Evolutionary conservation across 2,329 filamentous ascomycete species (phyloP).

Genomic region (Scedosporium aurantiacum): DNA sequence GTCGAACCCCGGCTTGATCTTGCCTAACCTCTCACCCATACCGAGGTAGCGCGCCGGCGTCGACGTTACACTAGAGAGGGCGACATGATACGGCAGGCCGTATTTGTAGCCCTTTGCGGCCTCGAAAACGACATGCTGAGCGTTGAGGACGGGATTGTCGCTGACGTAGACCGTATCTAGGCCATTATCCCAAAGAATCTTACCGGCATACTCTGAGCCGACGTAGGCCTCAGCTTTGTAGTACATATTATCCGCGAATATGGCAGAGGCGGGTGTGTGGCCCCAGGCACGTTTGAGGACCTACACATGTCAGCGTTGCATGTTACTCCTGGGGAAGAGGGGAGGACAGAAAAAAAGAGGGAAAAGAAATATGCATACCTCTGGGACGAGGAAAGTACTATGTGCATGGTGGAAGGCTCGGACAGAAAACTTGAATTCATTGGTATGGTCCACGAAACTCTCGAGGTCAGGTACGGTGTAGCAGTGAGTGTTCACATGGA

Average conservation of each 20-base stretch:
- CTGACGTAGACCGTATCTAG: slow-evolving; percentile 59
- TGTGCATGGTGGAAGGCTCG: slow-evolving; percentile 62
- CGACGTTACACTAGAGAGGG: slow-evolving; percentile 46
- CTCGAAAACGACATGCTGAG: slow-evolving; percentile 58
- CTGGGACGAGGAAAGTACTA: slow-evolving; percentile 54
- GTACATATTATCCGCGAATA: slow-evolving; percentile 63
- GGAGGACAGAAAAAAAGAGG: neutral
- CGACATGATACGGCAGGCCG: slow-evolving; percentile 49
- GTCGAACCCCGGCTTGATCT: slow-evolving; percentile 50
- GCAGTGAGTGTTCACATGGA: slow-evolving; percentile 61
- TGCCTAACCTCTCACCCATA: slow-evolving; percentile 46
- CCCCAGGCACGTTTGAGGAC: slow-evolving; percentile 47
- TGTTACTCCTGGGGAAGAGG: slow-evolving; percentile 1
- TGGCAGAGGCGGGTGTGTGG: slow-evolving; percentile 42
- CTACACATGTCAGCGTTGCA: slow-evolving; percentile 14
- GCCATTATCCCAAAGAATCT: slow-evolving; percentile 52
- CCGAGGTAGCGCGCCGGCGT: slow-evolving; percentile 48
- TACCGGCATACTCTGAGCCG: slow-evolving; percentile 55
- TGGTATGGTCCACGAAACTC: slow-evolving; percentile 57
- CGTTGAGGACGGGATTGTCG: slow-evolving; percentile 60
- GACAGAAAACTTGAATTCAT: slow-evolving; percentile 59
- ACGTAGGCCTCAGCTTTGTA: slow-evolving; percentile 59
- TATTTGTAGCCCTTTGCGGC: slow-evolving; percentile 49
- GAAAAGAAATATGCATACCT: slow-evolving; percentile 28
- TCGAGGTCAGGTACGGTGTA: slow-evolving; percentile 61